A percentile compares a stretch with the other conserved stretches of the same genome.
These are phyloP conservation scores for Sclerotinia minor DNA, from an alignment of 2,329 filamentous ascomycete genomes.

Conservation along the genomic window DNA sequence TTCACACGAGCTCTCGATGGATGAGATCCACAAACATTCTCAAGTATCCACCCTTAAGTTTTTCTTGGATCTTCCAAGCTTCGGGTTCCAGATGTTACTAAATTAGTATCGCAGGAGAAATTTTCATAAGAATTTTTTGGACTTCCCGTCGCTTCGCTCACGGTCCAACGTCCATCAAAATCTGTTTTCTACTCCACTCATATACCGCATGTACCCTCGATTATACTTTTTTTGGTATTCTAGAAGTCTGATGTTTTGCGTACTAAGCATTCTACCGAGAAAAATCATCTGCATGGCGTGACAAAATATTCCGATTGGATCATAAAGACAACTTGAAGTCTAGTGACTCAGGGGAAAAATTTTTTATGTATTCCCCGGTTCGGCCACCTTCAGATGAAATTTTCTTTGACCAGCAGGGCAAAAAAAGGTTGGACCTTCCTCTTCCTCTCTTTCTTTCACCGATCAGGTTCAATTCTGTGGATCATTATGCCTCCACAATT, in stretches of 20 bases:
- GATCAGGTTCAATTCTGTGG: slow-evolving; percentile 1
- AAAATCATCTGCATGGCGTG: slow-evolving; percentile 13
- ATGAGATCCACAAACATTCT: neutral
- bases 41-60: neutral
- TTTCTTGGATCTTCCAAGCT: slow-evolving; percentile 11
- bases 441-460: slow-evolving; percentile 2
- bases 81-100: neutral
- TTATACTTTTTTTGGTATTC: slow-evolving; percentile 9
- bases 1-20: neutral
- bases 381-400: neutral
- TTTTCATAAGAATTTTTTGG: slow-evolving; percentile 5
- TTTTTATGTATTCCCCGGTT: neutral
- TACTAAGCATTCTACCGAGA: slow-evolving; percentile 11
- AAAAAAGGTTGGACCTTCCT: neutral
- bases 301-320: slow-evolving; percentile 19
- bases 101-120: neutral
- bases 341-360: slow-evolving; percentile 13
- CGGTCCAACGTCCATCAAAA: neutral
- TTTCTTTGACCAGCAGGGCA: slow-evolving; percentile 7
- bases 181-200: slow-evolving; percentile 5
- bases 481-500: slow-evolving; percentile 5
- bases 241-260: slow-evolving; percentile 19
- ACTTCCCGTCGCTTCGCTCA: slow-evolving; percentile 1
- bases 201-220: slow-evolving; percentile 19
- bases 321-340: neutral